Evolutionary conservation across 2,329 filamentous ascomycete species (phyloP), one percentile per base, ranked within the genome.

Genomic region (Sphaerostilbella broomeana): DNA sequence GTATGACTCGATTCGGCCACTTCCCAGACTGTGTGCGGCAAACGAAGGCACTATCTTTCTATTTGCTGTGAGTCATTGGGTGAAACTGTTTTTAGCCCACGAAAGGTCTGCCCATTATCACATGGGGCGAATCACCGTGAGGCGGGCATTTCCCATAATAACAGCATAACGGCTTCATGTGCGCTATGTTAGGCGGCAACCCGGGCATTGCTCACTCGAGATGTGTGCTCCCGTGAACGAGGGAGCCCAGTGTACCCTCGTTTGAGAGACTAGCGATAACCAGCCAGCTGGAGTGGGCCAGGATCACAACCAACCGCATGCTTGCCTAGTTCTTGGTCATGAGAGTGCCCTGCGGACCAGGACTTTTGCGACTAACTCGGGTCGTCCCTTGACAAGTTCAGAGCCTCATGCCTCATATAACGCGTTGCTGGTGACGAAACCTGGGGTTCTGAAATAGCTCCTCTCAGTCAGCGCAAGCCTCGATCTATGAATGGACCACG

Each of bases 61-160:
- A n/a, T n/a, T n/a, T n/a, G n/a, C n/a, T 13, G 37, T 42, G 39
- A 42, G 26, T 42, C 39, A 42, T 32, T 20, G 18, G 22, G 30
- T 22, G 35, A 39, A n/a, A n/a, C n/a, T n/a, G 8, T 11, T 11
- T 5, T 29, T 24, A 30, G 22, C 18, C 35, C 30, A 40, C 38
- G 31, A 26, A 31, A 27, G 27, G 13, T 28, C n/a, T 15, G 18
- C 33, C 16, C 15, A 13, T 12, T 20, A 21, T 18, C 36, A 43
- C 41, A 37, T 40, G 37, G 37, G 41, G 37, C 41, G 35, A 42
- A 35, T 35, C 42, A 39, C 21, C 25, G 40, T 42, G 51, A 57
- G 46, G 52, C 54, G 49, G 47, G 49, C 49, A 38, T 31, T 36
- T 30, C 10, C 15, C 32, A 35, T 24, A 29, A 35, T 31, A 35